A percentile compares a stretch with the other conserved stretches of the same genome.
Conservation (phyloP, 768 basidiomycete genomes). For the Suillus luteus region DNA sequence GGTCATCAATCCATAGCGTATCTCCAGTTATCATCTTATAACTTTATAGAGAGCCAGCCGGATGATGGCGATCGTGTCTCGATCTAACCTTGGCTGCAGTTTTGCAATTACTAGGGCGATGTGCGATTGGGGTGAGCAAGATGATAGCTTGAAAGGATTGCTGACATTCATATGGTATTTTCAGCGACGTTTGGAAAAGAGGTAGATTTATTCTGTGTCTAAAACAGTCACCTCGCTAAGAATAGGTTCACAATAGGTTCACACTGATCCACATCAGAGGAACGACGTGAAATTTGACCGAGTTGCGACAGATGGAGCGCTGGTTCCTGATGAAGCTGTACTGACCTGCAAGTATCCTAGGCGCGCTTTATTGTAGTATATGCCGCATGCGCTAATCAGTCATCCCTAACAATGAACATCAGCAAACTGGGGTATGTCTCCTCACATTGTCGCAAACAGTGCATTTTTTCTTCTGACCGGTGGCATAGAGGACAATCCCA, state of each 20-base stretch:
- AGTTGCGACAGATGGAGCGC: no score
- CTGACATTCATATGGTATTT: not conserved
- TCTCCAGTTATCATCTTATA: not conserved
- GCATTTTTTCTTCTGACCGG: no score
- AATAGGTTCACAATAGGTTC: not conserved
- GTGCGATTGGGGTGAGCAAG: not conserved
- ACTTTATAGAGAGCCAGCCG: not conserved
- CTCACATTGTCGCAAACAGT: no score
- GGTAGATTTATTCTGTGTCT: not conserved
- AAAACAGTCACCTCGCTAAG: not conserved
- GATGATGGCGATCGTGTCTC: not conserved
- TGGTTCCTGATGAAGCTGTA: not conserved
- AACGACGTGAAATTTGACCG: no score
- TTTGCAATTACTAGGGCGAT: not conserved
- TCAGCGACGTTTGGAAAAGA: not conserved
- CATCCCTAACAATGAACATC: no score
- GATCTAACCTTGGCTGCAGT: no score
- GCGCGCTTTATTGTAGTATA: no score
- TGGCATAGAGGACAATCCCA: no score
- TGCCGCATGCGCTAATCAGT: no score
- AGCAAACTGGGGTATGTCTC: no score
- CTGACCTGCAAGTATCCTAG: no score
- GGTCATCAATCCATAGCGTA: not conserved
- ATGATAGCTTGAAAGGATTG: not conserved
- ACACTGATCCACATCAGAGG: no score